A percentile compares a stretch with the other conserved stretches of the same genome.
Conservation (phyloP, 2,329 filamentous ascomycete genomes). For the Ophiostoma piceae region DNA sequence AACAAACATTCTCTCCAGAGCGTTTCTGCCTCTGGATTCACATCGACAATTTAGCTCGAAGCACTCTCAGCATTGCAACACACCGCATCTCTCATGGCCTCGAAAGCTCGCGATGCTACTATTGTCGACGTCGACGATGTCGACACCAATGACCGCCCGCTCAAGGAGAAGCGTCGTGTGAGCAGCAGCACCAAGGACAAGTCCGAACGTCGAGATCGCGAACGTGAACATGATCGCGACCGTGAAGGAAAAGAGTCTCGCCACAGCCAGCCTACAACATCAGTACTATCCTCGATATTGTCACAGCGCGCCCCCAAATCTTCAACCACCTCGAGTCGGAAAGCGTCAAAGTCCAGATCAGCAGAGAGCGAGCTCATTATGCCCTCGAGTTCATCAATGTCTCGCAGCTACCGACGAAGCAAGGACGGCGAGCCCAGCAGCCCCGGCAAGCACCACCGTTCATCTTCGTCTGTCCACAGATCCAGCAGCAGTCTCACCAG, state of each 20-base stretch:
- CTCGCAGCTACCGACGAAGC: constrained; percentile 19
- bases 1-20: not conserved
- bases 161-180: constrained; percentile 22
- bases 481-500: constrained; percentile 14
- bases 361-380: constrained; percentile 26
- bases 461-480: constrained; percentile 18
- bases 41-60: not conserved
- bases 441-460: constrained; percentile 15
- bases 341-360: constrained; percentile 19
- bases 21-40: not conserved
- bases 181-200: constrained; percentile 21
- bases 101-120: constrained; percentile 20
- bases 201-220: constrained; percentile 10
- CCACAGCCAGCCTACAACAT: constrained; percentile 18
- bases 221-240: constrained; percentile 16
- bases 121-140: constrained; percentile 14
- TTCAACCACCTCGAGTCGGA: constrained; percentile 3
- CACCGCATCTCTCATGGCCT: constrained; percentile 17
- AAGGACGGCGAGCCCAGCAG: constrained; percentile 13
- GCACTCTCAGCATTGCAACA: not conserved
- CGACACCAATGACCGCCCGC: constrained; percentile 18
- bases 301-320: constrained; percentile 20
- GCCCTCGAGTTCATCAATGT: constrained; percentile 15
- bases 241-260: constrained; percentile 11
- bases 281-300: constrained; percentile 24